Evolutionary conservation across 805 yeast species (phyloP).

Genomic region (Lipomyces kockii): DNA sequence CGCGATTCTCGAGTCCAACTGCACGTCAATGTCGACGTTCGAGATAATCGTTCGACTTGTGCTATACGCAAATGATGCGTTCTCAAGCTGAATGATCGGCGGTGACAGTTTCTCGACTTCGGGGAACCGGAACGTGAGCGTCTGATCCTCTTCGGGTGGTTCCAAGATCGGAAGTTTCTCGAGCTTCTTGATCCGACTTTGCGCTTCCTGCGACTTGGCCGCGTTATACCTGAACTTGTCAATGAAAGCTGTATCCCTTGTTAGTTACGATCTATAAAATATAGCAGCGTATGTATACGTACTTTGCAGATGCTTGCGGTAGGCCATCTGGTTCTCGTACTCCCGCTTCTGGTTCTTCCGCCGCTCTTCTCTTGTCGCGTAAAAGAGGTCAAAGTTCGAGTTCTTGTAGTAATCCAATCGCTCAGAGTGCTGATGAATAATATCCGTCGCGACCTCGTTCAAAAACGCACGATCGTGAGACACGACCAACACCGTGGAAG

Average conservation of each 20-base stretch:
- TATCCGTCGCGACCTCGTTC: constrained; percentile 98
- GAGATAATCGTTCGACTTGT: constrained; percentile 66
- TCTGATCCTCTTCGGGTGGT: constrained; percentile 91
- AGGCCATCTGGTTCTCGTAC: constrained; percentile 96
- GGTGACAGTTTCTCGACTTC: constrained; percentile 93
- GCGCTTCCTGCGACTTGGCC: constrained; percentile 96
- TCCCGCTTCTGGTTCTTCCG: constrained; percentile 90
- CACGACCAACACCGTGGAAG: constrained; percentile 90
- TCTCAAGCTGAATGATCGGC: constrained; percentile 86
- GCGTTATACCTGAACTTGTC: constrained; percentile 98
- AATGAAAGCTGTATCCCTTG: constrained; percentile 60
- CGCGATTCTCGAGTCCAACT: constrained; percentile 93
- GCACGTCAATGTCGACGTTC: constrained; percentile 86
- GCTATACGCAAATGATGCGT: constrained; percentile 81
- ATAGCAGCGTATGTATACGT: not conserved
- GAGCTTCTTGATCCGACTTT: constrained; percentile 93
- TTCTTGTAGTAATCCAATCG: constrained; percentile 92
- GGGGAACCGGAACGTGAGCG: constrained; percentile 85
- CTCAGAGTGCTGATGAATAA: constrained; percentile 96
- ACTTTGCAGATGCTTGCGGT: constrained; percentile 84
- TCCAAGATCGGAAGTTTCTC: constrained; percentile 92
- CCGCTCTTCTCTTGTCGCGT: constrained; percentile 93
- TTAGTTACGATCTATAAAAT: not conserved
- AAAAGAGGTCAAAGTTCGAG: constrained; percentile 89
- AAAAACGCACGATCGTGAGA: constrained; percentile 97